Evolutionary conservation across 371 early-diverging fungal species (phyloP), one percentile per base, ranked within the genome.

Genomic region (Syncephalastrum contaminatum): DNA sequence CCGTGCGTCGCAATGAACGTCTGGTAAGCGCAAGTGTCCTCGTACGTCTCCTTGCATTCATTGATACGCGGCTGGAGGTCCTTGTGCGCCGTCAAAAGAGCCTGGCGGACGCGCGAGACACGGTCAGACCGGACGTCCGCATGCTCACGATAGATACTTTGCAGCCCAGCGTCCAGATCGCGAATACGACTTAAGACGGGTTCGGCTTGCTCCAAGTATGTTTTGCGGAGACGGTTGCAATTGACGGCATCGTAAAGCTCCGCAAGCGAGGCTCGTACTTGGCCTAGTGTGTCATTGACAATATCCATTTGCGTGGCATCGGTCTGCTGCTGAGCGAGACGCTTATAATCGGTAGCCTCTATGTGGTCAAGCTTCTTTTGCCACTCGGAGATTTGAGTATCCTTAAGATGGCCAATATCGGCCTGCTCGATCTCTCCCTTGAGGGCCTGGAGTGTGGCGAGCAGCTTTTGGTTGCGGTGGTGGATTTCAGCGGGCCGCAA

Each of bases 171-270:
- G 10, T 30, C 36, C 36, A 30, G 2, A 10, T 30, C 36, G 36
- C 10, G 36, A 10, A 30, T 30, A 30, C 36, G 36, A 8, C 10
- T 10, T 10, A 30, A 10, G 10, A 30, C 5, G 2, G 36, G 36
- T 30, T 30, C 36, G 10, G 36, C 36, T 30, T 30, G 36, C 21
- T 72, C 72, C 22, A 57, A 53, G 43, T 73, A 74, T 1, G 68
- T 77, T n/a, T 68, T 74, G 51, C 67, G 63, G 19, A 73, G 63
- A 27, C 75, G 69, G 36, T 66, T 71, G 48, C 67, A 49, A 45
- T 77, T 71, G 20, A 74, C 72, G 2, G 61, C 54, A 53, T 77
- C 78, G 43, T 77, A 77, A 27, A 74, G 49, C 3, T 43, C n/a
- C 1, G 75, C 56, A 8, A 77, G 42, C 1, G 48, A 42, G 5